A percentile compares a stretch with the other conserved stretches of the same genome.
Conservation (phyloP, 306 rosid genomes). For the Cyamopsis tetragonoloba region DNA sequence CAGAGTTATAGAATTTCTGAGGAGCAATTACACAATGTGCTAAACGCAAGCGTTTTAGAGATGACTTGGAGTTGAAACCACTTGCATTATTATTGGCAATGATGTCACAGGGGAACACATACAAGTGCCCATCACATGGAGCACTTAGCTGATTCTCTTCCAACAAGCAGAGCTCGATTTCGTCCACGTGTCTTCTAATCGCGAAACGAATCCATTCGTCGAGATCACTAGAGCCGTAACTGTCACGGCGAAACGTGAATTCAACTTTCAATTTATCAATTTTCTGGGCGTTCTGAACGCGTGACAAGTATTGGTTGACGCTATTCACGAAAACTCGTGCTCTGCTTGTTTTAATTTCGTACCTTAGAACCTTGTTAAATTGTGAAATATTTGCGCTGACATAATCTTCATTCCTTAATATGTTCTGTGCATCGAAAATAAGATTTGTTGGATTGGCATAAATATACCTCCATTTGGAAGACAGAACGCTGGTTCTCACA, state of each 20-base stretch:
- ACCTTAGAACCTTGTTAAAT: background rate
- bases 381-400: background rate
- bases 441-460: conserved; percentile 22
- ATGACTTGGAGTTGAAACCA: background rate
- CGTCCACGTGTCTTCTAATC: conserved; percentile 14
- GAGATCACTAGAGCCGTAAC: background rate
- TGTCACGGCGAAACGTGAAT: conserved; percentile 22
- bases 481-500: conserved; percentile 29
- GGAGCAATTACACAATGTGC: conserved; percentile 34
- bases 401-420: conserved; percentile 21
- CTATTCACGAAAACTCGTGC: background rate
- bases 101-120: conserved; percentile 32
- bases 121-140: background rate
- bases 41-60: conserved; percentile 22
- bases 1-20: background rate
- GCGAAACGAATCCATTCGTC: conserved; percentile 28
- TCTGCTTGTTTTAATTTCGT: background rate
- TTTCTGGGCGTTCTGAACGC: background rate
- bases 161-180: conserved; percentile 33
- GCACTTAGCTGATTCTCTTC: conserved; percentile 20
- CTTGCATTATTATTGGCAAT: background rate
- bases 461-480: conserved; percentile 20
- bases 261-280: conserved; percentile 9
- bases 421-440: conserved; percentile 23
- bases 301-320: conserved; percentile 20